Percentiles rank a stretch among this genome's conserved stretches.
Conservation (phyloP, 2,329 filamentous ascomycete species). For the Penicillium sp. region DNA sequence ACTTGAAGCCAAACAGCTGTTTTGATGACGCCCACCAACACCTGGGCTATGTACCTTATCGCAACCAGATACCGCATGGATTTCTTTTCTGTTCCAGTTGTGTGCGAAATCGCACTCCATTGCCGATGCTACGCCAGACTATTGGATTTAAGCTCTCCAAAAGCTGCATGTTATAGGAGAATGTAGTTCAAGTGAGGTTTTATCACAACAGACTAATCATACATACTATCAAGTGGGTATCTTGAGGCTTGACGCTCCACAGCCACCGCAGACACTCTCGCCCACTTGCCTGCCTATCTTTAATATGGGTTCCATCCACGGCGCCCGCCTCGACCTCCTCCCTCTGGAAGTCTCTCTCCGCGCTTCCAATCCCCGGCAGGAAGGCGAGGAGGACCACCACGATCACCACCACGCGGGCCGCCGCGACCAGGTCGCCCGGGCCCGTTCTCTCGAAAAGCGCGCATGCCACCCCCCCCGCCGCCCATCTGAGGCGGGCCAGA, state of each 20-base stretch:
- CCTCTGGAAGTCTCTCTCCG: slow-evolving; percentile 44
- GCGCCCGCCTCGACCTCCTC: slow-evolving; percentile 31
- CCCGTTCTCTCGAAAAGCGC: slow-evolving; percentile 44
- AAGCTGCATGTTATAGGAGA: too few species aligned
- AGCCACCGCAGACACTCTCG: background rate
- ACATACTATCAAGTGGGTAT: slow-evolving; percentile 6
- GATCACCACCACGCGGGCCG: slow-evolving; percentile 40
- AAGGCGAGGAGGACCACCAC: slow-evolving; percentile 33
- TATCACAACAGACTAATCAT: too few species aligned
- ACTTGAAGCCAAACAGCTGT: slow-evolving; percentile 5
- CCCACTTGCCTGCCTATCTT: background rate
- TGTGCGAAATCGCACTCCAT: too few species aligned
- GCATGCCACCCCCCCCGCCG: slow-evolving; percentile 38
- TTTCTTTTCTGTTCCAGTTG: slow-evolving; percentile 19
- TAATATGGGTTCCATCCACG: slow-evolving; percentile 41
- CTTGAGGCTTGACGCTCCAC: background rate
- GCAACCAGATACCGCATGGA: slow-evolving; percentile 32
- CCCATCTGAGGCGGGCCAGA: slow-evolving; percentile 35
- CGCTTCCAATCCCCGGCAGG: slow-evolving; percentile 45
- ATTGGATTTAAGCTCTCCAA: too few species aligned
- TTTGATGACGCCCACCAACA: slow-evolving; percentile 7
- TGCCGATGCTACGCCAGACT: too few species aligned
- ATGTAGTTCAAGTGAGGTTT: too few species aligned
- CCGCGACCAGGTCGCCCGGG: slow-evolving; percentile 39
- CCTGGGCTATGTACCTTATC: slow-evolving; percentile 27